These are phyloP conservation scores for Edaphochlamys debaryana DNA, from an alignment of 139 green algal species.

Conservation along the genomic window DNA sequence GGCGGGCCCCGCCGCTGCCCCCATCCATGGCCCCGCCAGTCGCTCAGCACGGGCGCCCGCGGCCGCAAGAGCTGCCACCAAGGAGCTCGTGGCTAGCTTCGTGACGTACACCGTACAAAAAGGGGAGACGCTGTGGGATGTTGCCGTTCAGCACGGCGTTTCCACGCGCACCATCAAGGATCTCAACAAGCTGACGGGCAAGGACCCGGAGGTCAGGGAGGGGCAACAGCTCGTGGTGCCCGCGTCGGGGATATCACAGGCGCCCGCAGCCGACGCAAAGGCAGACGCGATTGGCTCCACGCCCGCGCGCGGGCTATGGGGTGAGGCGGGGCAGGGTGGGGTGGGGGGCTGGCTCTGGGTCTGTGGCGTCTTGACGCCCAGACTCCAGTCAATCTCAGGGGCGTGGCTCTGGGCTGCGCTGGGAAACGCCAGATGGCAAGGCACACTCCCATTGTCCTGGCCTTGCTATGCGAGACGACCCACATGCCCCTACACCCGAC, in stretches of 20 bases:
- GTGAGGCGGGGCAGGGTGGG: no score
- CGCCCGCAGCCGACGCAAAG: background rate
- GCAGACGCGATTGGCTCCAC: background rate
- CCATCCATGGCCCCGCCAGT: no score
- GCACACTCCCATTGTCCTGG: no score
- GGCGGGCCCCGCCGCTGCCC: no score
- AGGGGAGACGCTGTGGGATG: conserved; percentile 39
- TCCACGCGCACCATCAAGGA: conserved; percentile 37
- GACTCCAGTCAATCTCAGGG: no score
- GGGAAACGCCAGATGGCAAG: no score
- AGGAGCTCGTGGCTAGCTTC: background rate
- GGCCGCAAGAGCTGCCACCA: background rate
- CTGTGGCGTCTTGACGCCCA: no score
- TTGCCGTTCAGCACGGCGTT: conserved; percentile 23
- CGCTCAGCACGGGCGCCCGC: no score
- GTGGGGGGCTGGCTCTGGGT: no score
- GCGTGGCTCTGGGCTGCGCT: no score
- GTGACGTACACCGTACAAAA: conserved; percentile 28
- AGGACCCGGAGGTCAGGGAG: conserved; percentile 13
- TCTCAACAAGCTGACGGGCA: conserved; percentile 36
- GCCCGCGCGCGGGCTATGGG: conserved; percentile 27
- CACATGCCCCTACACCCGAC: no score
- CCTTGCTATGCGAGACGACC: no score
- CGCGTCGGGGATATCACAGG: conserved; percentile 12
- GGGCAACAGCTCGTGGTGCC: conserved; percentile 37